Evolutionary conservation across 2,329 filamentous ascomycete genomes (phyloP), one percentile per base, ranked within the genome.

Genomic region (Diaporthe aspalathi): DNA sequence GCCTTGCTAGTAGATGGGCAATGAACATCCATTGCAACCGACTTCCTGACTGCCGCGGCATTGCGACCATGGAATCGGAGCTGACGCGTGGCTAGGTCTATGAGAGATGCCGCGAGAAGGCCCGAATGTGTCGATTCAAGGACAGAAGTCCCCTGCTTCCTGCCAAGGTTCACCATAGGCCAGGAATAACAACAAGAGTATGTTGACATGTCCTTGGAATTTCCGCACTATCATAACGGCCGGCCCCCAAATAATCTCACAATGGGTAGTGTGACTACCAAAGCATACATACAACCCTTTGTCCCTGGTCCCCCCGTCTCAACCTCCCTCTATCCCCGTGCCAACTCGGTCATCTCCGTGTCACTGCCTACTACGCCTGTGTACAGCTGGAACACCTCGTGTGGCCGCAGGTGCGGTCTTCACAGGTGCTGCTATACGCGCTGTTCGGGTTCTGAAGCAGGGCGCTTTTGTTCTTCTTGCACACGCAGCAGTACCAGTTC

Each of bases 401-500:
- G 35, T 68, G 67, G 22, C 22, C 8, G 12, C 67, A 68, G 24
- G 47, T 49, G 16, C 9, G 9, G 9, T 68, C 67, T n/a, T 68
- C 67, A 52, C 67, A 68, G 3, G 3, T 22, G 20, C n/a, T 22
- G 32, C 67, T 68, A 17, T 29, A 1, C 17, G 8, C 7, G 17
- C 24, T 14, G 16, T 70, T 70, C 20, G 49, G 17, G 12, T 70
- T 70, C 12, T n/a, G 5, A 9, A 70, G 40, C 4, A 70, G 14
- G 5, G 11, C 43, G 5, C 35, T 6, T 6, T 45, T 66, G 11
- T 22, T 50, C 2, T 5, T 7, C 32, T 45, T 54, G 17, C 68
- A 70, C 32, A 29, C 38, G 49, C 68, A 70, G n/a, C 68, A 70
- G 49, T 70, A 70, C 68, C 68, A 70, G 32, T 66, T 66, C 17